phyloP scores from a whole-genome alignment of 2,329 filamentous ascomycete genomes.

The Fusarium nodosum region DNA sequence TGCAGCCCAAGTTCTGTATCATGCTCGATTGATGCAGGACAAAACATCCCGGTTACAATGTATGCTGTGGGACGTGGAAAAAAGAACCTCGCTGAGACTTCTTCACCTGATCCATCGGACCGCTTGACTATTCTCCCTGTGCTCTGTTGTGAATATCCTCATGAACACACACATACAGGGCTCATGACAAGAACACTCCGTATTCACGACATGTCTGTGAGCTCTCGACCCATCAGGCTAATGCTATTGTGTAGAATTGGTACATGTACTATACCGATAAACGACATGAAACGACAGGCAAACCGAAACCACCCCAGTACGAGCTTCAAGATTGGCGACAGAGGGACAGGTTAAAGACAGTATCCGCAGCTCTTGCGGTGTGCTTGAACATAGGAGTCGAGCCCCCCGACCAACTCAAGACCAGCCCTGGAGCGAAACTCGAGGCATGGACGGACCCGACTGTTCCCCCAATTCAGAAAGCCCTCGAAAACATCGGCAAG shows the following conservation, averaged over 20 bases:
- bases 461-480: slow-evolving; percentile 82
- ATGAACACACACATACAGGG: neutral
- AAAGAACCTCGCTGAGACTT: neutral
- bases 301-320: slow-evolving; percentile 77
- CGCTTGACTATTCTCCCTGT: neutral
- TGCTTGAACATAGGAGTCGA: slow-evolving; percentile 98
- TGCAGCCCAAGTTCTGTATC: slow-evolving; percentile 55
- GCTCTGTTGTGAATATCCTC: neutral
- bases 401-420: slow-evolving; percentile 96
- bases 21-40: slow-evolving; percentile 16
- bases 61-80: slow-evolving; percentile 11
- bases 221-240: slow-evolving; percentile 20
- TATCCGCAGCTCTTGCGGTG: slow-evolving; percentile 92
- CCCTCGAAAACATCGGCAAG: slow-evolving; percentile 94
- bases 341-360: slow-evolving; percentile 95
- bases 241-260: slow-evolving; percentile 76
- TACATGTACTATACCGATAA: slow-evolving; percentile 99
- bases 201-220: slow-evolving; percentile 1
- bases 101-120: neutral
- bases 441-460: slow-evolving; percentile 98
- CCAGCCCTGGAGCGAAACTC: slow-evolving; percentile 89
- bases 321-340: slow-evolving; percentile 95
- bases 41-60: slow-evolving; percentile 2
- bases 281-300: slow-evolving; percentile 93
- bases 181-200: neutral